These are phyloP conservation scores for Urtica urens DNA, from an alignment of 306 rosid species.

Conservation along the genomic window DNA sequence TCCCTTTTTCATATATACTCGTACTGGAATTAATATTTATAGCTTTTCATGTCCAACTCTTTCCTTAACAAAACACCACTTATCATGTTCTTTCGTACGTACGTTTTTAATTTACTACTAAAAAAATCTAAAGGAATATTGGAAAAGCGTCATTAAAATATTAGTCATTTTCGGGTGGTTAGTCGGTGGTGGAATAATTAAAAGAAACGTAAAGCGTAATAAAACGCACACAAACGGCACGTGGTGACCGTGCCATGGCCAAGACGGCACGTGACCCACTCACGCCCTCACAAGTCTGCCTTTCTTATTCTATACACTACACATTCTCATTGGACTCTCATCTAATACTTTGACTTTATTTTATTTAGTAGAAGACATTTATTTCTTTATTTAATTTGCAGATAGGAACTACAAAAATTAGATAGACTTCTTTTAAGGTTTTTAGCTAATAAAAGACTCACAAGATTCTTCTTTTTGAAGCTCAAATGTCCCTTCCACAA, in stretches of 20 bases:
- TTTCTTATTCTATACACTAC: slow-evolving; percentile 8
- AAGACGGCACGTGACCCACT: slow-evolving; percentile 47
- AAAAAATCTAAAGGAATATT: background rate
- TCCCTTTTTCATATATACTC: too few relatives aligned
- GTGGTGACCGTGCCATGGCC: slow-evolving; percentile 34
- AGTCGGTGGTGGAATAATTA: slow-evolving; percentile 9
- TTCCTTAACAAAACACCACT: too few relatives aligned
- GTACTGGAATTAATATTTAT: too few relatives aligned
- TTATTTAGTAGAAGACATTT: slow-evolving; percentile 2
- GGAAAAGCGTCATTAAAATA: background rate
- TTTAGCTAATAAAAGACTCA: too few relatives aligned
- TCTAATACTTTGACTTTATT: background rate
- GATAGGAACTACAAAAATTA: too few relatives aligned
- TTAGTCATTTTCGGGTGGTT: slow-evolving; percentile 13
- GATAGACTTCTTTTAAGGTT: too few relatives aligned
- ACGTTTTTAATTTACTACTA: background rate
- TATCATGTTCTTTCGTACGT: background rate
- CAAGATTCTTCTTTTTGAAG: too few relatives aligned
- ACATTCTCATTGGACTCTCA: slow-evolving; percentile 21
- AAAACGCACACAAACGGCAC: slow-evolving; percentile 33
- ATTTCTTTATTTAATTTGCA: too few relatives aligned
- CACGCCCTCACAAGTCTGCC: slow-evolving; percentile 22
- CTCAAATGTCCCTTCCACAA: too few relatives aligned
- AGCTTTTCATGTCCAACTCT: too few relatives aligned
- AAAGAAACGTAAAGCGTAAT: slow-evolving; percentile 9